These are phyloP conservation scores for Limnanthes douglasii DNA, from an alignment of 345 rosid species.

Conservation along the genomic window DNA sequence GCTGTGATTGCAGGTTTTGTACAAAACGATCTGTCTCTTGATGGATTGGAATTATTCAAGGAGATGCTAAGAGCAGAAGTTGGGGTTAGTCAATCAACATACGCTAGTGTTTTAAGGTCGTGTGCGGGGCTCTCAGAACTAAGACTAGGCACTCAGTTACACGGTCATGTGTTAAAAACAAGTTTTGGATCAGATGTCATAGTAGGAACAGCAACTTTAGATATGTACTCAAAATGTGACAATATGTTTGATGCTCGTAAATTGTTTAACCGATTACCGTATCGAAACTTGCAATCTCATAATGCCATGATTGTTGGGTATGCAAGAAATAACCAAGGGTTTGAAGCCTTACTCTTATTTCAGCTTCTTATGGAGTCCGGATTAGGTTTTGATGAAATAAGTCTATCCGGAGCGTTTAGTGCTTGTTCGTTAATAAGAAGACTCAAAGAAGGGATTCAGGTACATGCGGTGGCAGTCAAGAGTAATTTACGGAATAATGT, in stretches of 20 bases:
- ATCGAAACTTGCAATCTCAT: conserved; percentile 49
- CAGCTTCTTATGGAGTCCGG: conserved; percentile 28
- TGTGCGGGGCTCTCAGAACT: conserved; percentile 47
- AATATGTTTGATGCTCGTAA: conserved; percentile 47
- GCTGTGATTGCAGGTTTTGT: conserved; percentile 71
- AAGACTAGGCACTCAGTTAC: conserved; percentile 60
- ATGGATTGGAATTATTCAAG: conserved; percentile 50
- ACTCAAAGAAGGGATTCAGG: conserved; percentile 51
- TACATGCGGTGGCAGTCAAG: conserved; percentile 53
- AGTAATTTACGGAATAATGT: conserved; percentile 24
- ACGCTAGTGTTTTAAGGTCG: conserved; percentile 74
- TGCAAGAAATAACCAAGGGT: conserved; percentile 34
- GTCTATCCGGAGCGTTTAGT: conserved; percentile 73
- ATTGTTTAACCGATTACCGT: conserved; percentile 46
- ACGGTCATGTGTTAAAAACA: conserved; percentile 63
- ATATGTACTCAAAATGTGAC: conserved; percentile 88
- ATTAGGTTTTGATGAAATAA: conserved; percentile 64
- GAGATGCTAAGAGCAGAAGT: conserved; percentile 41
- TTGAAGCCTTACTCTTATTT: conserved; percentile 51
- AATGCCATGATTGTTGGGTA: conserved; percentile 82
- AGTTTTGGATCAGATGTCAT: conserved; percentile 42
- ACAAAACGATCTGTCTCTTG: conserved; percentile 33
- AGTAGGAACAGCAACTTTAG: conserved; percentile 80
- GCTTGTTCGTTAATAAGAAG: conserved; percentile 65
- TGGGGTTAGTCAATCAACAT: conserved; percentile 69